Evolutionary conservation across 2,329 filamentous ascomycete genomes (phyloP).

Genomic region (Verticillium nonalfalfae): DNA sequence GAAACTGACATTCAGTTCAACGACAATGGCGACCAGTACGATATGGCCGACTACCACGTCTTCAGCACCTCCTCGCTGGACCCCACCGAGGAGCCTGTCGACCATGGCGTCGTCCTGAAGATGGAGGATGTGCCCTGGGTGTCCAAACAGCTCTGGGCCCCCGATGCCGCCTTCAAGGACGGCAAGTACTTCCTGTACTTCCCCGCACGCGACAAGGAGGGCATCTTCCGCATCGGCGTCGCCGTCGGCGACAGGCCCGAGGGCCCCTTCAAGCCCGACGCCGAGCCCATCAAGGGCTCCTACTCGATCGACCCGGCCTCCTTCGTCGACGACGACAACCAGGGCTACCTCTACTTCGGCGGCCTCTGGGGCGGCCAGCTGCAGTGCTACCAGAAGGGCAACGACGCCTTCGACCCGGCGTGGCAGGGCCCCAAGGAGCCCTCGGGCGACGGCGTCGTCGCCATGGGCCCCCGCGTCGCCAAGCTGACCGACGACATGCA

Average conservation of each 20-base stretch:
- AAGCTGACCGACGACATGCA: constrained; percentile 61
- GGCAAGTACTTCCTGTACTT: constrained; percentile 72
- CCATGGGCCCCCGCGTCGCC: constrained; percentile 62
- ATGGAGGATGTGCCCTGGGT: constrained; percentile 68
- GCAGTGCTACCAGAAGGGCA: constrained; percentile 62
- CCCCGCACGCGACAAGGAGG: constrained; percentile 64
- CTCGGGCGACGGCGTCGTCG: constrained; percentile 43
- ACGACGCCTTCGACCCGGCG: constrained; percentile 45
- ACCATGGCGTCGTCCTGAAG: constrained; percentile 65
- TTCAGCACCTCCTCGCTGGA: constrained; percentile 51
- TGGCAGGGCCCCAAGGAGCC: constrained; percentile 56
- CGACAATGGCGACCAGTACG: constrained; percentile 81
- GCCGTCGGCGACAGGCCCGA: constrained; percentile 57
- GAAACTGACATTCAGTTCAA: constrained; percentile 70
- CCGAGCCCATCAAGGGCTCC: constrained; percentile 58
- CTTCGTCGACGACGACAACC: constrained; percentile 55
- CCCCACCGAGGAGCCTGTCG: constrained; percentile 53
- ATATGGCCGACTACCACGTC: constrained; percentile 81
- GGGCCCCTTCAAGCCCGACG: constrained; percentile 64
- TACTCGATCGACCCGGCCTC: constrained; percentile 73
- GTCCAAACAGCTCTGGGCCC: constrained; percentile 74
- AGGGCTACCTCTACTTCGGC: constrained; percentile 57
- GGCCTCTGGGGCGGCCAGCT: constrained; percentile 77
- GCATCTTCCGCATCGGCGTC: constrained; percentile 69
- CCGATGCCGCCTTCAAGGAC: constrained; percentile 64